Evolutionary conservation across 2,329 filamentous ascomycete genomes (phyloP).

Genomic region (Ustulina deusta): DNA sequence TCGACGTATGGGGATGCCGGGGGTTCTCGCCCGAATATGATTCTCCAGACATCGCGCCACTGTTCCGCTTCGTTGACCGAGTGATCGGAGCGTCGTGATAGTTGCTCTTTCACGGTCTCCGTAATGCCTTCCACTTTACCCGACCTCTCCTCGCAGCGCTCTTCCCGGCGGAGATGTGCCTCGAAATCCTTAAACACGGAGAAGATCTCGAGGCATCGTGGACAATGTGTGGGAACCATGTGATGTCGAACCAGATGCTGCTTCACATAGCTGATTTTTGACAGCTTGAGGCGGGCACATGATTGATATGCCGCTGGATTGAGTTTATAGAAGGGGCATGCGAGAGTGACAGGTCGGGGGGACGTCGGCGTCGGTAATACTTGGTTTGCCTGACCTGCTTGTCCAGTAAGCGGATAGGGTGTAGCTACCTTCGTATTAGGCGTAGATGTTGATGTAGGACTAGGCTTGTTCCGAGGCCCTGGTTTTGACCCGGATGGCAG

Average conservation of each 20-base stretch:
- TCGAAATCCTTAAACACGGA: not conserved
- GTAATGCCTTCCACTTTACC: conserved; percentile 15
- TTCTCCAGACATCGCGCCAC: conserved; percentile 15
- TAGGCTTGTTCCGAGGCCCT: no score
- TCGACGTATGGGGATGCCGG: conserved; percentile 8
- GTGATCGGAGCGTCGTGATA: conserved; percentile 17
- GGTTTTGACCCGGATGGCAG: no score
- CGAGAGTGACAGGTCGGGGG: not conserved
- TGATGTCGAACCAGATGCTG: conserved; percentile 24
- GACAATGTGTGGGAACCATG: conserved; percentile 14
- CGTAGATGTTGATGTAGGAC: no score
- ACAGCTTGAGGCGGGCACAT: conserved; percentile 22
- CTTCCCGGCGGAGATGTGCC: not conserved
- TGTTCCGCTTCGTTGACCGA: conserved; percentile 4
- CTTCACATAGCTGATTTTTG: conserved; percentile 28
- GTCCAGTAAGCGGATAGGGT: no score
- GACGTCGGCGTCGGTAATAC: not conserved
- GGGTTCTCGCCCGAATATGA: not conserved
- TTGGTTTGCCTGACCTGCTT: not conserved
- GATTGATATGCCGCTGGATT: not conserved
- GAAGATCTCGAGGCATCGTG: conserved; percentile 8
- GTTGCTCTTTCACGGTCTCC: not conserved
- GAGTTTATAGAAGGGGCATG: conserved; percentile 18
- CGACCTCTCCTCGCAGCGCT: not conserved
- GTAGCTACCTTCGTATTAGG: no score